Base-by-base conservation (phyloP, 805 yeast species). In the Suhomyces sp. region DNA sequence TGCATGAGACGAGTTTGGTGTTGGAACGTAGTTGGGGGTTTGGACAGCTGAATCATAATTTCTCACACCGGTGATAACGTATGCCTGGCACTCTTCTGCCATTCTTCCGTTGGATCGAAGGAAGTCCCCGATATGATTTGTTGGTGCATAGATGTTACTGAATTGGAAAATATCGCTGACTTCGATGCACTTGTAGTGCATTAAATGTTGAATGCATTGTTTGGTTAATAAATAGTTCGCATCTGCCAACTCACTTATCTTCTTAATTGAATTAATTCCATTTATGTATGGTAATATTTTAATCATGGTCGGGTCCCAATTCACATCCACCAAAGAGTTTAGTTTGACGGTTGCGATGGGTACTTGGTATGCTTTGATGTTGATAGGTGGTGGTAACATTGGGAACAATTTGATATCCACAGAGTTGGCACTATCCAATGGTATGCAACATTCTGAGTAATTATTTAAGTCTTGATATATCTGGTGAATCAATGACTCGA, bases 291-390 rank as follows among this genome's bases (percentile, higher is more conserved):
- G 96, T 8, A 87, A 62, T 16, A 93, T 85, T 47, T 84, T 82
- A 29, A 88, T 68, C 93, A 93, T 83, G 2, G 98, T 91, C 1
- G 97, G 97, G 58, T 93, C 98, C 97, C 98, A 93, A 50, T 85
- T 83, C 6, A 85, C 83, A 58, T 93, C 98, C 27, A 87, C 81
- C 42, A 93, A 68, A 24, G 75, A 65, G 19, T 73, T 72, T 21
- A 93, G 63, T 34, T 80, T 79, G 1, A 93, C 95, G 0, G 91
- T 81, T n/a, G 95, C 77, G 4, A 90, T 77, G 0, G 98, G 98
- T 1, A 93, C 99, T 56, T 91, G 95, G 48, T 70, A 85, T 0
- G 95, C 77, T 32, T 79, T 70, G 15, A 93, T 65, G 31, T 76
- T 76, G 0, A 90, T 82, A 3, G 88, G 79, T 1, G 91, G 96